Evolutionary conservation across 768 basidiomycete genomes (phyloP), one percentile per base, ranked within the genome.

Genomic region (Mycena amicta): DNA sequence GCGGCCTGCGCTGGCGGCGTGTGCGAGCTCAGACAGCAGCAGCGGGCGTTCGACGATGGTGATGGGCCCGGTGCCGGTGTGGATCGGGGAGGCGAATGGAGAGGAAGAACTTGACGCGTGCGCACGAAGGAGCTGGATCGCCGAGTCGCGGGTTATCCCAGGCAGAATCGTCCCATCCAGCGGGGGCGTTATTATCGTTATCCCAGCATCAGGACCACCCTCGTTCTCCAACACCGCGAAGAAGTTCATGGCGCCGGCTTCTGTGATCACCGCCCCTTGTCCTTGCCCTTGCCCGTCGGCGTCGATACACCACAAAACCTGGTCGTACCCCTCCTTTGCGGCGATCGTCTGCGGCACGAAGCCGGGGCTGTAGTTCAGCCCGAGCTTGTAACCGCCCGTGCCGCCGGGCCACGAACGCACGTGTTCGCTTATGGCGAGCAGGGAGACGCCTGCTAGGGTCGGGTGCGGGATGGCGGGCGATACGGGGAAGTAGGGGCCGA

Each of bases 161-260:
- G 93, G 92, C 2, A 96, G 83, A 64, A 96, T 92, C 23, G 90
- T 89, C 29, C 94, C 93, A 67, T 90, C 92, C 60, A 95, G 74
- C 6, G 90, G 85, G 0, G 94, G 91, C 0, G 95, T 97, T 55
- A 92, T 72, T 55, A 95, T 75, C 60, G 95, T 91, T 56, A 88
- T 62, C 27, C 81, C 89, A 39, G 15, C 27, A 46, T 43, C 87
- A 8, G 33, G 18, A 63, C 88, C 83, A 63, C 88, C 83, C 8
- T 81, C 79, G 8, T 83, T 74, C 67, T 80, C 75, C 50, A 89
- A 73, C 1, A 86, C 88, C 15, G 83, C 79, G 61, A 93, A 91
- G 52, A 93, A 78, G 70, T 94, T 94, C 92, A 93, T 94, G 13
- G 86, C 79, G 46, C 92, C 83, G 40, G 83, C 89, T 67, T 89